phyloP scores from a whole-genome alignment of 257 asterid species.

The Paulownia fortunei region DNA sequence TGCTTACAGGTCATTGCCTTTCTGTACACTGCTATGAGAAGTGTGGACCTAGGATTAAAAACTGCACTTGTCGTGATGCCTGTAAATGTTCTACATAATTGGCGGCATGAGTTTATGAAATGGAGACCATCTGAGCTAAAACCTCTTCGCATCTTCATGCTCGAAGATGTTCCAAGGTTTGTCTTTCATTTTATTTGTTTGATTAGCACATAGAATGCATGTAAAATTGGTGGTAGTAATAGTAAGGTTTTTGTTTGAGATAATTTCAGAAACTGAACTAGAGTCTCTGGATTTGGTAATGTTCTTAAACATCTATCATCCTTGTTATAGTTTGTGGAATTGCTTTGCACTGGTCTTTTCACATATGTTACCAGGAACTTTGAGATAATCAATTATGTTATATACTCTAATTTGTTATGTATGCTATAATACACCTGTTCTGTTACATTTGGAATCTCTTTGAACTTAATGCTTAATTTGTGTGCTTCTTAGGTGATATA shows the following conservation, averaged over 20 bases:
- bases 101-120: constrained; percentile 82
- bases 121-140: constrained; percentile 85
- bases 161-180: constrained; percentile 86
- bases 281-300: background rate
- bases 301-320: background rate
- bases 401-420: background rate
- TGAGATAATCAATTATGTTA: too few relatives aligned
- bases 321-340: background rate
- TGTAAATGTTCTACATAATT: constrained; percentile 84
- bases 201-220: background rate
- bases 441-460: background rate
- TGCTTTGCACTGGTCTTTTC: background rate
- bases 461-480: background rate
- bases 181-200: constrained; percentile 1
- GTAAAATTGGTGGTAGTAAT: background rate
- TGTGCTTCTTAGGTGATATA: background rate
- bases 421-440: background rate
- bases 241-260: background rate
- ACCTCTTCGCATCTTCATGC: constrained; percentile 81
- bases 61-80: constrained; percentile 87
- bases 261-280: background rate
- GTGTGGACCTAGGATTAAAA: constrained; percentile 67
- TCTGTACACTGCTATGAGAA: constrained; percentile 83
- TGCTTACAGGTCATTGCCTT: constrained; percentile 76
- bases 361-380: background rate